Percentiles rank a stretch among this genome's conserved stretches.
Conservation (phyloP, 305 asterid genomes). For the Solanum hybrid region DNA sequence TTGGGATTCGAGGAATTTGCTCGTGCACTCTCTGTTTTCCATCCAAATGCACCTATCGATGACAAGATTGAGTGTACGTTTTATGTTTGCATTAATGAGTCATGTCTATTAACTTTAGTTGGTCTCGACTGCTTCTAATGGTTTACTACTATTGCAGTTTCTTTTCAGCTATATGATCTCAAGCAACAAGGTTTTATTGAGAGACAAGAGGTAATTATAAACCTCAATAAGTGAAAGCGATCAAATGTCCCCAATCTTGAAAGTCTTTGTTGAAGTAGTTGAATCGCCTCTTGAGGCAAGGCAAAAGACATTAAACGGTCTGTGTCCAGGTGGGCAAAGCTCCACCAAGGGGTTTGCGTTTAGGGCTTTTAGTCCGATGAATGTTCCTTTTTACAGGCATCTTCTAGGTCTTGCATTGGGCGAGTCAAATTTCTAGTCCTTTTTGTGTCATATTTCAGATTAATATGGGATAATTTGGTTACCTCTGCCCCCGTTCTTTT, state of each 20-base stretch:
- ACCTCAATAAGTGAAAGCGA: neutral
- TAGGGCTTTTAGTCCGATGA: neutral
- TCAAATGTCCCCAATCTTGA: neutral
- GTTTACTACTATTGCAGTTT: slow-evolving; percentile 51
- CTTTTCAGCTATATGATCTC: slow-evolving; percentile 97
- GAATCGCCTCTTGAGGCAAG: neutral
- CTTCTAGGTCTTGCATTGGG: neutral
- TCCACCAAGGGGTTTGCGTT: neutral
- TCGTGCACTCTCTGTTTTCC: slow-evolving; percentile 97
- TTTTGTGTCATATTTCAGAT: neutral
- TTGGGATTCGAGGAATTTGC: slow-evolving; percentile 99
- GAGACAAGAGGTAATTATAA: slow-evolving; percentile 81
- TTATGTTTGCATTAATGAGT: slow-evolving; percentile 3
- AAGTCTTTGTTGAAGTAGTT: neutral
- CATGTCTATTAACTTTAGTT: slow-evolving; percentile 3
- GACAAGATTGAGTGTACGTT: slow-evolving; percentile 87
- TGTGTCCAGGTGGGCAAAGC: neutral
- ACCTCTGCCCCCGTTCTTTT: neutral
- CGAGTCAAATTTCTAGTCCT: neutral
- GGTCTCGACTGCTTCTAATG: neutral
- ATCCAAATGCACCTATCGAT: slow-evolving; percentile 95
- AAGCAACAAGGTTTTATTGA: slow-evolving; percentile 98
- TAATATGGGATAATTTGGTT: neutral
- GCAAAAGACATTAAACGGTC: neutral
- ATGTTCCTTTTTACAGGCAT: neutral